Evolutionary conservation across 2,329 filamentous ascomycete species (phyloP).

Genomic region (Cytospora paraplurivora): DNA sequence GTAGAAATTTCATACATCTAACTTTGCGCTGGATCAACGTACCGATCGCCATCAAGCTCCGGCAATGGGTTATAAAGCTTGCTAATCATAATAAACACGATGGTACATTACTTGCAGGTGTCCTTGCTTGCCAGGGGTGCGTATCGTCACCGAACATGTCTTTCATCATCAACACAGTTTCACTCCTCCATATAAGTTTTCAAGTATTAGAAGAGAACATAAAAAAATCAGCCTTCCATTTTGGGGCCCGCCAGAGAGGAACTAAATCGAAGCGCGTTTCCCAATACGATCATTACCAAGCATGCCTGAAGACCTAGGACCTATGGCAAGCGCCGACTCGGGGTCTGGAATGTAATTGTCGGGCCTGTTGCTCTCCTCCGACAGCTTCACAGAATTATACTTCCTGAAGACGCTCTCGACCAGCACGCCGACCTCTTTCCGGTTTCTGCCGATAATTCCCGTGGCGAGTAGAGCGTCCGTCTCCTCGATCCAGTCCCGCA

Average conservation of each 20-base stretch:
- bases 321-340: background rate
- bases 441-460: slow-evolving; percentile 45
- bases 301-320: background rate
- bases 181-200: too few relatives aligned
- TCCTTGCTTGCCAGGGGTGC: too few relatives aligned
- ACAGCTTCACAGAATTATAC: slow-evolving; percentile 47
- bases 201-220: too few relatives aligned
- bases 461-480: slow-evolving; percentile 49
- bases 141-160: too few relatives aligned
- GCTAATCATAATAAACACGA: too few relatives aligned
- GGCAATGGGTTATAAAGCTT: too few relatives aligned
- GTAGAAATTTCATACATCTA: too few relatives aligned
- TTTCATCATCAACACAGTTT: too few relatives aligned
- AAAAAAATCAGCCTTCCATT: too few relatives aligned
- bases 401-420: slow-evolving; percentile 47
- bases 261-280: background rate
- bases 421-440: slow-evolving; percentile 45
- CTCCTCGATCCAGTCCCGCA: slow-evolving; percentile 58
- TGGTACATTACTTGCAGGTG: too few relatives aligned
- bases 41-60: too few relatives aligned
- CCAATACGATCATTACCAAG: background rate
- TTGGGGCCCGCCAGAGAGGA: background rate
- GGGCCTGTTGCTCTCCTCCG: slow-evolving; percentile 44
- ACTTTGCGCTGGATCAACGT: too few relatives aligned
- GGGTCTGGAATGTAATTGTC: slow-evolving; percentile 32